Evolutionary conservation across 495 filamentous ascomycete genomes (phyloP).

Genomic region (Xylaria acuta): DNA sequence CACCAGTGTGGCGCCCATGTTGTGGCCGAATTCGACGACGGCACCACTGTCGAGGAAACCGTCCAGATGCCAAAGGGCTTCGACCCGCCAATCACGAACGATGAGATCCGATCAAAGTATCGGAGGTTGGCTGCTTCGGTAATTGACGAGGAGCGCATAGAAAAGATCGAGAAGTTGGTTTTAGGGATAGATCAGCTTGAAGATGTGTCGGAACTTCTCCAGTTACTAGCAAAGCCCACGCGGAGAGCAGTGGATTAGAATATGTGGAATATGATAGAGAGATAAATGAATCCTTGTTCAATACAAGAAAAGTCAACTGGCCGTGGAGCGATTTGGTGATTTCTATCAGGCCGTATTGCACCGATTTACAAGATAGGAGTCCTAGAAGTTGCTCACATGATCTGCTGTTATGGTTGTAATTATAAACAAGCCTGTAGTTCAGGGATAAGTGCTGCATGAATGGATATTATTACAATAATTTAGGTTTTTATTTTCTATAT

Average conservation of each 20-base stretch:
- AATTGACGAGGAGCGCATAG: slow-evolving; percentile 35
- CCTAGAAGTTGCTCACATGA: neutral
- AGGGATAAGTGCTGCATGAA: neutral
- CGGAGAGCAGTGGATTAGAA: slow-evolving; percentile 7
- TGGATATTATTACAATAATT: neutral
- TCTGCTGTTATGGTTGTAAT: neutral
- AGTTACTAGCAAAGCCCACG: slow-evolving; percentile 5
- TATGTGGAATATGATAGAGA: neutral
- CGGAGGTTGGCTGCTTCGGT: slow-evolving; percentile 37
- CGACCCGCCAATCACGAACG: slow-evolving; percentile 41
- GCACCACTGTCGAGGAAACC: slow-evolving; percentile 28
- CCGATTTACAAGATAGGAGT: neutral
- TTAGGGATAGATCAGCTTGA: slow-evolving; percentile 28
- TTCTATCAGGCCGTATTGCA: neutral
- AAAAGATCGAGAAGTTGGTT: slow-evolving; percentile 45
- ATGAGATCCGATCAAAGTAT: slow-evolving; percentile 48
- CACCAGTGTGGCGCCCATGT: slow-evolving; percentile 20
- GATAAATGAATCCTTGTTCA: too few relatives aligned
- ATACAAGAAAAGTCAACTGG: neutral
- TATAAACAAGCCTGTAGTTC: neutral
- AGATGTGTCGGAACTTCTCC: slow-evolving; percentile 17
- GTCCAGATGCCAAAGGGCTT: slow-evolving; percentile 37
- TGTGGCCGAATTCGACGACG: slow-evolving; percentile 36
- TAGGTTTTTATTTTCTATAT: neutral
- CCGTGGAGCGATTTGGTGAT: neutral